Conservation (phyloP, 768 basidiomycete genomes). For the Lepiota subincarnata region DNA sequence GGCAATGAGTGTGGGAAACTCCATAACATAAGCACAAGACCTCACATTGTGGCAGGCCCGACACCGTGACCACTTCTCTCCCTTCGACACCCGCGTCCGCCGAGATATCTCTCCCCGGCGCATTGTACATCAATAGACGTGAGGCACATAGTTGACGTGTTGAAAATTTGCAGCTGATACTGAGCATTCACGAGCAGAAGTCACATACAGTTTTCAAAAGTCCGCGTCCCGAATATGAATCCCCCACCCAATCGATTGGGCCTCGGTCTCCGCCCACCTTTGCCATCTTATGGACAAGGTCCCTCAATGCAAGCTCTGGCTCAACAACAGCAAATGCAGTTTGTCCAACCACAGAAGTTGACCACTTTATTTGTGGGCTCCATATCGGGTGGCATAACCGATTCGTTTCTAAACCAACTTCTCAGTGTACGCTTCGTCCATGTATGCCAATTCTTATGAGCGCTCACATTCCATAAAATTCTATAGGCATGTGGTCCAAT, state of each 20-base stretch:
- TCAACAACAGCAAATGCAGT: constrained; percentile 77
- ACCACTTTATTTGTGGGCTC: constrained; percentile 88
- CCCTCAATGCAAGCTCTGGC: constrained; percentile 90
- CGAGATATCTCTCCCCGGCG: neutral
- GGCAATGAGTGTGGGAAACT: constrained; percentile 14
- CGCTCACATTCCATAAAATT: neutral
- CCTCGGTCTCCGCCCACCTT: constrained; percentile 84
- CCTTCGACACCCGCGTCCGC: neutral
- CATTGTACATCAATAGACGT: neutral
- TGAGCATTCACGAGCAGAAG: neutral
- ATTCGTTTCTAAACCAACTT: constrained; percentile 73
- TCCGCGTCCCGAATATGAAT: neutral
- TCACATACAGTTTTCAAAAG: constrained; percentile 1
- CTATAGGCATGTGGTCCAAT: constrained; percentile 84
- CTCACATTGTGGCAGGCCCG: constrained; percentile 1
- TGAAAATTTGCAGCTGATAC: neutral
- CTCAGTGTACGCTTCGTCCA: constrained; percentile 52
- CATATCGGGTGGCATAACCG: constrained; percentile 90
- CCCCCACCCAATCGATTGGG: constrained; percentile 83
- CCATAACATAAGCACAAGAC: constrained; percentile 1
- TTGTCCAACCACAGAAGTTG: constrained; percentile 65
- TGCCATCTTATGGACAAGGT: constrained; percentile 86
- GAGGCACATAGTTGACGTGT: neutral
- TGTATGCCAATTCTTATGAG: neutral
- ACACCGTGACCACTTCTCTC: neutral